These are phyloP conservation scores for Sporothrix sp. DNA, from an alignment of 2,329 filamentous ascomycete species.

Conservation along the genomic window DNA sequence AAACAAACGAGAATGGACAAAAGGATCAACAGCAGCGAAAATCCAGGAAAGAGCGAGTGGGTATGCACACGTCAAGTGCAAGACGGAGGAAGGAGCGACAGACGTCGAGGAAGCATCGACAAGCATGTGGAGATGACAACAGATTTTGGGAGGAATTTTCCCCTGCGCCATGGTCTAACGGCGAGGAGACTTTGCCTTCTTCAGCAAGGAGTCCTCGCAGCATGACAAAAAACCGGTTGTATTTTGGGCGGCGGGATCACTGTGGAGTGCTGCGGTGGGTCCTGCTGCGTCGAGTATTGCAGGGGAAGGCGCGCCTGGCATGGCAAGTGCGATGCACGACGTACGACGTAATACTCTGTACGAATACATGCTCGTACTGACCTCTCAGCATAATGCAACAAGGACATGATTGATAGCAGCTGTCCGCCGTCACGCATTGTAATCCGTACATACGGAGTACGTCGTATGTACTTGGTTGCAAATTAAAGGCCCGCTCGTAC, in stretches of 20 bases:
- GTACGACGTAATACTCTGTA: too few relatives aligned
- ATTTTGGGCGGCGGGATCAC: neutral
- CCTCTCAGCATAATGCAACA: too few relatives aligned
- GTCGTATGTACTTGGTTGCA: too few relatives aligned
- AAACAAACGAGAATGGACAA: neutral
- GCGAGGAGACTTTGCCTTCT: neutral
- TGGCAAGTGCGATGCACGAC: neutral
- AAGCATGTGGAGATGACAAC: constrained; percentile 3
- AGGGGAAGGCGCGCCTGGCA: neutral
- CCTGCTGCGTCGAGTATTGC: neutral
- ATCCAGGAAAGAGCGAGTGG: neutral
- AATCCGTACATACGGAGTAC: too few relatives aligned
- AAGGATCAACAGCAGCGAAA: neutral
- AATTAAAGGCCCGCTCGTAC: too few relatives aligned
- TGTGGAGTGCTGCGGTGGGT: constrained; percentile 8
- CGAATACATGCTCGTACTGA: too few relatives aligned
- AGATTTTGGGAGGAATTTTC: neutral
- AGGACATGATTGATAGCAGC: too few relatives aligned
- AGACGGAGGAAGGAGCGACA: constrained; percentile 3
- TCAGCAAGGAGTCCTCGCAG: neutral
- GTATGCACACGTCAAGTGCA: neutral
- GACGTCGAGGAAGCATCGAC: neutral
- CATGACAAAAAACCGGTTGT: constrained; percentile 10
- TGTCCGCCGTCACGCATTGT: too few relatives aligned
- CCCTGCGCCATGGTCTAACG: neutral